Evolutionary conservation across 305 asterid genomes (phyloP), one percentile per base, ranked within the genome.

Genomic region (Caryopteris hybrid): DNA sequence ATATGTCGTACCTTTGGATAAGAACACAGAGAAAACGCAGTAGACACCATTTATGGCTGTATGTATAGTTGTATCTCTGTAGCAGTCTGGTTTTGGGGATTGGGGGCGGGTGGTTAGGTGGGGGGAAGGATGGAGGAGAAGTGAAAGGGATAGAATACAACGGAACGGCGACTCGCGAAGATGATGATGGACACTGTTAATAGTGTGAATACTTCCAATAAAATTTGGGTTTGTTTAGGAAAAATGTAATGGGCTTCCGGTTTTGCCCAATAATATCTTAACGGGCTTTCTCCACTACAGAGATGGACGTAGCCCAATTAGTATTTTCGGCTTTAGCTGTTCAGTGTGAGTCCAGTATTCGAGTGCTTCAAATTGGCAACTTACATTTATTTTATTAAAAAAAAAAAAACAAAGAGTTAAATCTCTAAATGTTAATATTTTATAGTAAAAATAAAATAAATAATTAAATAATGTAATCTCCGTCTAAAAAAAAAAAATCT

Each of bases 1-100:
- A 17, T 45, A n/a, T 13, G 56, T n/a, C 72, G 3, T 64, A 84
- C 95, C 95, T 76, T 81, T 0, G 83, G 78, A 68, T 74, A 78
- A 64, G 87, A 71, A 66, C 71, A 80, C 50, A 81, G 76, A 51
- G 91, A 85, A 20, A 81, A 75, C 17, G 89, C 75, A 38, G 84
- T 52, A 31, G 84, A 82, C 77, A 80, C 91, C 95, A 89, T 89
- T 58, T 42, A 72, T 18, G 68, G 21, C 17, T 33, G 69, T 64
- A 31, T 27, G 42, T 70, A 16, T 57, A 58, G 33, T 18, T 36
- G 76, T 55, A 23, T 61, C 41, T 41, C 34, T 64, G 33, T 18
- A 20, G 56, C 16, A 4, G 56, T 31, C 6, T 13, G 62, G 13
- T 8, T 7, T 4, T 8, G 68, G 21, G 64, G 46, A 14, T 10